Base-by-base conservation (phyloP, 345 rosid genomes). In the Durio zibethinus region DNA sequence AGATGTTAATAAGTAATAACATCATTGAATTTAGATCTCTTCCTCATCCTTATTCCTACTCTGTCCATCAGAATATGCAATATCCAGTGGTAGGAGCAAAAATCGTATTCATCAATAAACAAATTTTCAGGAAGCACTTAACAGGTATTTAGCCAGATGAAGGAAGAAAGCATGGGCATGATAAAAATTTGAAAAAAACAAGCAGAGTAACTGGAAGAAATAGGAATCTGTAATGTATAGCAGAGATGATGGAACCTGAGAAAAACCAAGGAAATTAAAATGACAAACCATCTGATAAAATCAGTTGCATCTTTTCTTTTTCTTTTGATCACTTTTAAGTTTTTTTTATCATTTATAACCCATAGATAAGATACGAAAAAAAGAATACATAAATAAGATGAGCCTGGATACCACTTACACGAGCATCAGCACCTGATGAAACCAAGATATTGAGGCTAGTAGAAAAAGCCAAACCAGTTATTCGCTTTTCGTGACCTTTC, bases 401-500 rank as follows among this genome's bases (percentile, higher is more conserved):
- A 60, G 27, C 31, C 20, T n/a, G 29, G 21, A 65, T 56, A 15
- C 69, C 1, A 54, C 85, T 77, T 65, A 89, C 90, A 82, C 83
- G 85, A 50, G 82, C 78, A 82, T 87, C 90, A 63, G 82, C 86
- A 50, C 90, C 90, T 20, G 88, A 83, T 53, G 88, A 89, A 33
- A 89, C 81, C 27, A 86, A 79, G 50, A 77, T 57, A 72, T 80
- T 76, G 59, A 87, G 77, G 45, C 56, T 60, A 31, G 67, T 63
- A 7, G 89, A 84, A 79, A 87, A 87, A 67, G 87, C 85, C 29
- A 86, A 86, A 43, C 82, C 86, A 31, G 85, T 80, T 75, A 89
- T 77, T 61, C 84, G 77, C 52, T 80, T 75, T 25, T 69, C 54
- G 66, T 89, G 89, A 27, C 90, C 87, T 29, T 62, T 67, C 42